Evolutionary conservation across 179 eudicot genomes (phyloP), one percentile per base, ranked within the genome.

Genomic region (Gypsophila paniculata): DNA sequence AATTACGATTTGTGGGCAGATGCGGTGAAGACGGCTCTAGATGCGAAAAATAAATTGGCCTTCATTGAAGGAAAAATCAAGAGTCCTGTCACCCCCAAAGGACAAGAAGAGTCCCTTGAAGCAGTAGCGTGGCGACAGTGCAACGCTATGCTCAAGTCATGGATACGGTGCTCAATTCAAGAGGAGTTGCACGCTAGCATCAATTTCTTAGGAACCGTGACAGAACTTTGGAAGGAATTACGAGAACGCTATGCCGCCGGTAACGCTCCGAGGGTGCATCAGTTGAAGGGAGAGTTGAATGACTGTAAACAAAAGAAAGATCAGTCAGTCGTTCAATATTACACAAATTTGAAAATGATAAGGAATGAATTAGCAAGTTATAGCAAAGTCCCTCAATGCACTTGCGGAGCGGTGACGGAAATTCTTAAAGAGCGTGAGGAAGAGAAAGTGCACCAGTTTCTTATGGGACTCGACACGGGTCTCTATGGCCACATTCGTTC

Each of bases 101-200:
- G 53, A 48, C 59, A 54, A 36, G 42, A 36, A 36, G 42, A 36
- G 42, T 36, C 42, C 42, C 42, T 36, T 36, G 42, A 36, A 36
- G 59, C 59, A n/a, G 59, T 54, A 54, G 59, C 59, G 9, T 54
- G 59, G 59, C 59, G 59, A 54, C 59, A 54, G 59, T 54, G 59
- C 59, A 54, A 54, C 9, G 59, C 59, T 54, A 54, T 54, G 59
- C 59, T 54, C 23, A 54, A 54, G 59, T 54, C 59, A 54, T 54
- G 59, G 59, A 54, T 54, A 54, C 59, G 59, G 59, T 54, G 59
- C 23, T 54, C 59, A 48, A 48, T 48, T 11, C 53, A 48, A 48
- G 53, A 48, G 53, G 53, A 48, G 53, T 48, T 48, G 53, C 59
- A 54, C 22, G 59, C 59, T 9, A 54, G 59, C n/a, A 54, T 54